Base-by-base conservation (phyloP, 208 protist genomes). In the Leptomonas pyrrhocoris region DNA sequence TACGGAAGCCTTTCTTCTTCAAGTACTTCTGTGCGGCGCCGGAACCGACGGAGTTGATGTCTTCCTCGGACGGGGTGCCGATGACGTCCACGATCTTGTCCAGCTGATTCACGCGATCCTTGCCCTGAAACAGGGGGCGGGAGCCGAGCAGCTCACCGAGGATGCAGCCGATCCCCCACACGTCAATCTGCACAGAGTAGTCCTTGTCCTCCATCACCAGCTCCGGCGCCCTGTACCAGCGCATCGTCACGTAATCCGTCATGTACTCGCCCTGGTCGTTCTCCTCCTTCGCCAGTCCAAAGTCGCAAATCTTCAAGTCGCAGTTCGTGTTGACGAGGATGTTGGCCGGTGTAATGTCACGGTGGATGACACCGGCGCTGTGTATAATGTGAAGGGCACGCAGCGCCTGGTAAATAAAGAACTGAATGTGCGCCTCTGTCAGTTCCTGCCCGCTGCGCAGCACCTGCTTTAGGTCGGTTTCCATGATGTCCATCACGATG, bases 271-370 rank as follows among this genome's bases (percentile, higher is more conserved):
- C 91, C 64, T 94, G 86, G 49, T 96, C 87, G 48, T 78, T 87
- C 69, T 94, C 89, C 63, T 95, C 90, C 77, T 94, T 93, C 16
- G 93, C 90, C 27, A 98, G 85, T 2, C 94, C 96, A 77, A 98
- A 98, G 85, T 98, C 97, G 65, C 93, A 97, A 56, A 99, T 98
- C 84, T 98, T 99, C 18, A 99, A 72, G 62, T 98, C 96, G 80
- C 97, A 99, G 79, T 98, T 98, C 31, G 86, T 96, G 85, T 99
- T 99, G 21, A 98, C 86, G 40, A 99, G 80, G 54, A 99, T 95
- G 84, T 99, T 99, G 34, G 90, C 90, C 4, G 97, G 97, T 9
- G 96, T 98, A 55, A 99, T 93, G 72, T 99, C 97, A n/a, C 97
- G 90, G 69, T 99, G 97, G n/a, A 98, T 90, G 38, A 99, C 93